Base-by-base conservation (phyloP, 2,329 filamentous ascomycete genomes). In the Botrytis fragariae region DNA sequence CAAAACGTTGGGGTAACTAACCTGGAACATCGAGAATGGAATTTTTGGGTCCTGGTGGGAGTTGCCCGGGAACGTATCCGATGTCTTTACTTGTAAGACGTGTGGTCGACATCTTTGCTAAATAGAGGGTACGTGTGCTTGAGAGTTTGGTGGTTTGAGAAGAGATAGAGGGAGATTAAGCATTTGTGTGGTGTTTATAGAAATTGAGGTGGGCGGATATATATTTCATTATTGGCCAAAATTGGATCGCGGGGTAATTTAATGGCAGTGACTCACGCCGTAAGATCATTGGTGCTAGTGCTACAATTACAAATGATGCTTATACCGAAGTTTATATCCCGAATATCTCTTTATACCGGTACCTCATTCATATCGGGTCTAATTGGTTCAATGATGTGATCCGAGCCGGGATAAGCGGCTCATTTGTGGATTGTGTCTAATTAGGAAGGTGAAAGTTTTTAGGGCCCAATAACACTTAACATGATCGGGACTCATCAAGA, bases 11-110 rank as follows among this genome's bases (percentile, higher is more conserved):
- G 29, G 29, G 32, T n/a, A n/a, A 54, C 35, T 29, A 39, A 76
- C 78, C 78, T 74, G 75, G 74, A 16, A 80, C 77, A 69, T 80
- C 78, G 32, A 80, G 77, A 59, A 80, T 79, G 1, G 79, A 80
- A 45, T 80, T 80, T 73, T 78, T 79, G 5, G 77, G 75, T 25
- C 79, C 79, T 25, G 74, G 39, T 42, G 77, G 75, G 6, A 80
- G 67, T 57, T 76, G 75, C 7, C 79, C 79, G 7, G 79, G 79
- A 12, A 72, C 72, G 61, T 80, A 80, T 3, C 79, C 79, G 18
- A 77, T 64, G 62, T 79, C 77, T 39, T 39, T 67, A 39, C 63
- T 67, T 37, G 45, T 67, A 5, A 67, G 64, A 54, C 64, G 45
- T 67, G 22, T 14, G 5, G 2, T 54, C 4, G 45, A 39, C 45